Evolutionary conservation across 345 rosid genomes (phyloP).

Genomic region (Acer campestre): DNA sequence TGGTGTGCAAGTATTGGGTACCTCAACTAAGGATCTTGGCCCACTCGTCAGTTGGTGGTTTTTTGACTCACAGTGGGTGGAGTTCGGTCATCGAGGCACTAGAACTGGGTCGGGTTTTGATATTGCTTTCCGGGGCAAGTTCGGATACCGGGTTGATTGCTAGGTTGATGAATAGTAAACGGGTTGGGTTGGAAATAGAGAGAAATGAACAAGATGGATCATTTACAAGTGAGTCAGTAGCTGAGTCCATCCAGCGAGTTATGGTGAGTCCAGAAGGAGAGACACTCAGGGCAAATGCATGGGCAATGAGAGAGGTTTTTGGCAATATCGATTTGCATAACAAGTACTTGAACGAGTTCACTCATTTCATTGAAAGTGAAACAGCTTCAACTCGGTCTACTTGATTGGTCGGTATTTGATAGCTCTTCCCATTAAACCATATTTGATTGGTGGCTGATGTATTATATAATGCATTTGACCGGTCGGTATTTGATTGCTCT

Average conservation of each 20-base stretch:
- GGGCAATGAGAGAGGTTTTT: constrained; percentile 20
- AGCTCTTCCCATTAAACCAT: too few species aligned
- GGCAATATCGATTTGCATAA: not conserved
- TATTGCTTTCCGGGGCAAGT: constrained; percentile 10
- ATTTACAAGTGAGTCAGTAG: constrained; percentile 19
- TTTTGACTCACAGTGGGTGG: constrained; percentile 35
- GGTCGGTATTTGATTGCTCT: too few species aligned
- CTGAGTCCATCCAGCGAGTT: constrained; percentile 25
- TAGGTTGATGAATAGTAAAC: constrained; percentile 10
- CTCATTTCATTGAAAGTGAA: constrained; percentile 11
- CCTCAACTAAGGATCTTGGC: constrained; percentile 25
- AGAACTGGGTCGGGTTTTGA: constrained; percentile 18
- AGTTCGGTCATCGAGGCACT: constrained; percentile 32
- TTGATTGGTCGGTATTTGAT: too few species aligned
- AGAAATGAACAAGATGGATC: constrained; percentile 26
- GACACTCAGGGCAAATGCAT: constrained; percentile 18
- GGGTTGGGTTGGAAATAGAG: constrained; percentile 25
- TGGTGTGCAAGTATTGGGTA: constrained; percentile 24
- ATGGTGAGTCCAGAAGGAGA: constrained; percentile 24
- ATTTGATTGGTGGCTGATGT: too few species aligned
- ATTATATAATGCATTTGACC: too few species aligned
- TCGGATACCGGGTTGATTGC: constrained; percentile 27
- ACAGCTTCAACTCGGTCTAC: not conserved
- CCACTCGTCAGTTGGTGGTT: constrained; percentile 30
- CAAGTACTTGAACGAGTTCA: constrained; percentile 14